Base-by-base conservation (phyloP, 768 basidiomycete species). In the Strobilomyces confusus region DNA sequence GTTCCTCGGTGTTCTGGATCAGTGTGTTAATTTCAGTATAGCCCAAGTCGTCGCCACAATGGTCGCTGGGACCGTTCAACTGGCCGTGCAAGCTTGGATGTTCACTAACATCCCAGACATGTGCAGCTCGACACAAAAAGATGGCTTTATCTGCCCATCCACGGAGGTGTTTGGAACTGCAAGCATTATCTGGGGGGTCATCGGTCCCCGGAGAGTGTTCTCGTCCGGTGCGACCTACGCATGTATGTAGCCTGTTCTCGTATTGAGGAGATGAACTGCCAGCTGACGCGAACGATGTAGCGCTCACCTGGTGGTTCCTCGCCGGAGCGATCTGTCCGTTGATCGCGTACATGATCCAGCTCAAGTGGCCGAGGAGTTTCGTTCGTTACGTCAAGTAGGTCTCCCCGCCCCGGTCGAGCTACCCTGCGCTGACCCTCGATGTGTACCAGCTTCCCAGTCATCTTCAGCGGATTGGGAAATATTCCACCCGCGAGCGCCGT, bases 121-220 rank as follows among this genome's bases (percentile, higher is more conserved):
- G 37, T 56, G 73, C 69, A 55, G 58, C 9, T 46, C 54, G 8
- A 61, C 57, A 12, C 68, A 71, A 29, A 58, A 57, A 19, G 7
- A 84, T 59, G 79, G 80, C 19, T 90, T 89, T 69, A 84, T 80
- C 50, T 91, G 89, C 66, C 87, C 88, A 0, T 67, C 53, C 13
- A 86, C 85, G 6, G 74, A 83, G 55, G 85, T 89, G 9, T 91
- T 92, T 66, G 87, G 86, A 34, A 88, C 87, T 3, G 89, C 89
- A 20, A 83, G 81, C 54, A 80, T 92, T 56, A 79, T 92, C 57
- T 90, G 84, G 84, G 87, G 91, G 55, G 86, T 89, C 56, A 87
- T 93, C 51, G 89, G 90, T 1, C 90, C 90, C 7, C 73, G 70
- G 30, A 76, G 81, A n/a, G 77, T 83, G 63, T 92, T 88, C 75